Evolutionary conservation across 208 protist species (phyloP), one percentile per base, ranked within the genome.

Genomic region (Crithidia fasciculata): DNA sequence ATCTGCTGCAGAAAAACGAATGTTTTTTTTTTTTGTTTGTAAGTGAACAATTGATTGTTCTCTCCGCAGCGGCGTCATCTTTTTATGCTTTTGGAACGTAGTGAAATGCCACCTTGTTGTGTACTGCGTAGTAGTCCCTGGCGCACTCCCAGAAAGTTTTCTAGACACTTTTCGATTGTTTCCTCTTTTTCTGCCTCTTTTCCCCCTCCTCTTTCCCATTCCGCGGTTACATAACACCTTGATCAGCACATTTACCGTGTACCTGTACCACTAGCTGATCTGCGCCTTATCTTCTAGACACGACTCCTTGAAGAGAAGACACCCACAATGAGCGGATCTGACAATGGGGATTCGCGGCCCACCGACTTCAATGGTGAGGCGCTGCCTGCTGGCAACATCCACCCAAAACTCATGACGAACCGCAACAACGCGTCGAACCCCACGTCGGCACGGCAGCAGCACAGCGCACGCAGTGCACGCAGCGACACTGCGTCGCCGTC

Each of bases 321-420:
- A 28, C 28, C 28, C 28, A 41, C 28, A 5, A 78, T 78, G 73
- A 68, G 52, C 65, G 72, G 36, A 28, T 65, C 54, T 18, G 62
- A 53, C 64, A 36, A 57, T 55, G 66, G 28, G 36, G 39, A 28
- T 44, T n/a, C 15, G 47, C 65, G 53, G 7, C 36, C 39, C 45
- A 43, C 19, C 52, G 43, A 53, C 44, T 18, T 44, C 49, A 76
- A 40, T 16, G 69, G 45, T 7, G 47, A 45, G 58, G 65, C 9
- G 19, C 58, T 55, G 47, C 55, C 56, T 5, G 15, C 5, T 4
- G 4, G 37, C 19, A 74, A 60, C 19, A 54, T 89, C n/a, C 84
- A 92, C 65, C 80, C 87, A 28, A 92, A 86, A 63, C 77, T 92
- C 9, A 82, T 82, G 70, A 89, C 87, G 2, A 76, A 84, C 68